Evolutionary conservation across 306 rosid genomes (phyloP).

Genomic region (Mimosa bimucronata): DNA sequence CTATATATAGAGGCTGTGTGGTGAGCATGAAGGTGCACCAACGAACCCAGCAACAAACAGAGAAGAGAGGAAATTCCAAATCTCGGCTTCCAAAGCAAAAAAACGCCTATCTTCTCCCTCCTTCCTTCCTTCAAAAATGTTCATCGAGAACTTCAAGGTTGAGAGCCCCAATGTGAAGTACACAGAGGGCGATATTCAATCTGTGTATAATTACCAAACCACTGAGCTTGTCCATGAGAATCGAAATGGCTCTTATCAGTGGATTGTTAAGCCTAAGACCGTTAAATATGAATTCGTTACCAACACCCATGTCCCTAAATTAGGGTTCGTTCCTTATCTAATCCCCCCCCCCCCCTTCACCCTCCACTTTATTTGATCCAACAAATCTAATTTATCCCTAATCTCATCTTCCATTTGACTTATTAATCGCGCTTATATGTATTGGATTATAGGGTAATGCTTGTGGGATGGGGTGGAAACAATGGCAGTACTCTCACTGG

Average conservation of each 20-base stretch:
- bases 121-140: conserved; percentile 48
- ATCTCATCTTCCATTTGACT: no score
- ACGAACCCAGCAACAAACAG: neutral
- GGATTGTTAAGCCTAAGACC: conserved; percentile 90
- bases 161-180: conserved; percentile 83
- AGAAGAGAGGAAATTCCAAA: neutral
- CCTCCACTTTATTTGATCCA: neutral
- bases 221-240: conserved; percentile 91
- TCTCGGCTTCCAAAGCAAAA: neutral
- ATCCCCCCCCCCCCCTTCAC: neutral
- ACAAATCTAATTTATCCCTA: no score
- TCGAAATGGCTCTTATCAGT: conserved; percentile 79
- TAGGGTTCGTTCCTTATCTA: conserved; percentile 67
- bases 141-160: conserved; percentile 83
- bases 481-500: conserved; percentile 90
- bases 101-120: neutral
- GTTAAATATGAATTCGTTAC: conserved; percentile 85
- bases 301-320: conserved; percentile 70
- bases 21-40: neutral
- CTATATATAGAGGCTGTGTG: conserved; percentile 43
- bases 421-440: no score
- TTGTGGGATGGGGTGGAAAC: conserved; percentile 99
- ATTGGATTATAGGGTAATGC: conserved; percentile 70
- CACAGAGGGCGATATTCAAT: conserved; percentile 77
- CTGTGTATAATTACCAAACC: conserved; percentile 85